phyloP scores from a whole-genome alignment of 2,329 filamentous ascomycete species.

The Xylaria hypoxylon region DNA sequence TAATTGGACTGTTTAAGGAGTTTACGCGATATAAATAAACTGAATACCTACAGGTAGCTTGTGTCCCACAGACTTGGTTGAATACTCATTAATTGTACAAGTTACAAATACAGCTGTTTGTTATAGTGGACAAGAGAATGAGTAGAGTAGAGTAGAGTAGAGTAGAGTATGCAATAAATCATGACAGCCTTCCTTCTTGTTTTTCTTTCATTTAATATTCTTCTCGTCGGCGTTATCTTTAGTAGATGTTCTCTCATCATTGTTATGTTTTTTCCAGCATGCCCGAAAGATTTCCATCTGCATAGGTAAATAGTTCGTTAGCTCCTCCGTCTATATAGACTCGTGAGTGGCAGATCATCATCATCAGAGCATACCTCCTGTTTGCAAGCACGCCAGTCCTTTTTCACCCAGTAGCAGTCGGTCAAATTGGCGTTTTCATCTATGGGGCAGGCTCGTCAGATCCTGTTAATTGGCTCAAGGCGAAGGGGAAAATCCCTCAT shows the following conservation, averaged over 20 bases:
- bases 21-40: not conserved
- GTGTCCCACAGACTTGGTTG: not conserved
- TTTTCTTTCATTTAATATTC: not conserved
- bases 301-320: constrained; percentile 10
- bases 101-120: constrained; percentile 18
- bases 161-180: not conserved
- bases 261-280: constrained; percentile 92
- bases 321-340: constrained; percentile 15
- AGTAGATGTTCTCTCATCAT: constrained; percentile 82
- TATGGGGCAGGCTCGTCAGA: constrained; percentile 53
- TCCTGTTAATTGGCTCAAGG: not conserved
- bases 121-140: constrained; percentile 13
- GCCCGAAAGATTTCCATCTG: constrained; percentile 91
- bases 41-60: not conserved
- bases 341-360: not conserved
- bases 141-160: constrained; percentile 19
- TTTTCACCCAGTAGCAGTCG: constrained; percentile 95
- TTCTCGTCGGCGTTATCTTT: constrained; percentile 65
- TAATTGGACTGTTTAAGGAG: not conserved
- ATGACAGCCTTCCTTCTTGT: not conserved
- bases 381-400: constrained; percentile 92
- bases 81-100: not conserved
- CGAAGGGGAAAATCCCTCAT: constrained; percentile 29
- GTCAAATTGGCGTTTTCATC: constrained; percentile 92
- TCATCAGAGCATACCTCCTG: constrained; percentile 77